A percentile compares a stretch with the other conserved stretches of the same genome.
These are phyloP conservation scores for Pseudogymnoascus sp. DNA, from an alignment of 2,329 filamentous ascomycete genomes.

Conservation along the genomic window DNA sequence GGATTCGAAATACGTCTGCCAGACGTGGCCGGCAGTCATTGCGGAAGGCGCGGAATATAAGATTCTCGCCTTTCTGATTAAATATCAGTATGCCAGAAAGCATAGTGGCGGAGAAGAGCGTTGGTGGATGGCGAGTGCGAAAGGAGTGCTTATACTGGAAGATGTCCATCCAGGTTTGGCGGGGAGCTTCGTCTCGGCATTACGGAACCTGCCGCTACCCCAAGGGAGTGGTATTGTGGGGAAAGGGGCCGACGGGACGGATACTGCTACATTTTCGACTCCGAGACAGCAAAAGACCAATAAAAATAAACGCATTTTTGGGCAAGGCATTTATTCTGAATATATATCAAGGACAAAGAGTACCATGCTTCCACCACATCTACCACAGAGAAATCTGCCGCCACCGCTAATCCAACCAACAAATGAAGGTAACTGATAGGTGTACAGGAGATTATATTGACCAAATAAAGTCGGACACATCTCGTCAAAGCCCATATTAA, in stretches of 20 bases:
- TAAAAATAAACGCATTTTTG: not conserved
- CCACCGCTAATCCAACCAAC: not conserved
- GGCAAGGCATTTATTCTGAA: conserved; percentile 1
- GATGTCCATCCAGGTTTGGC: conserved; percentile 4
- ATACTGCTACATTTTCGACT: not conserved
- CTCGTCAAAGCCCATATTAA: conserved; percentile 23
- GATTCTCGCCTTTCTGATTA: conserved; percentile 99
- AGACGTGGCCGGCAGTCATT: conserved; percentile 96
- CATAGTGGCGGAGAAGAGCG: conserved; percentile 49
- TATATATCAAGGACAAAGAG: conserved; percentile 5
- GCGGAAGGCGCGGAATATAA: conserved; percentile 97
- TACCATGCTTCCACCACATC: not conserved
- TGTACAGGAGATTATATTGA: conserved; percentile 29
- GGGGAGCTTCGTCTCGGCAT: conserved; percentile 4
- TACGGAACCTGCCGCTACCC: conserved; percentile 6
- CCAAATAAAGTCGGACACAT: conserved; percentile 22
- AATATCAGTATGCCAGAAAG: conserved; percentile 95
- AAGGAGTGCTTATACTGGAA: conserved; percentile 4
- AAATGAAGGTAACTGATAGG: conserved; percentile 23
- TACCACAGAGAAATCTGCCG: not conserved
- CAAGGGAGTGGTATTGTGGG: not conserved
- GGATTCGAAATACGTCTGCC: conserved; percentile 98
- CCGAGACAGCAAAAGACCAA: not conserved
- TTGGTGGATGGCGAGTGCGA: conserved; percentile 8
- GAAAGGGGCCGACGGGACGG: not conserved